Conservation (phyloP, 495 filamentous ascomycete species). For the Filosporella fistucella region DNA sequence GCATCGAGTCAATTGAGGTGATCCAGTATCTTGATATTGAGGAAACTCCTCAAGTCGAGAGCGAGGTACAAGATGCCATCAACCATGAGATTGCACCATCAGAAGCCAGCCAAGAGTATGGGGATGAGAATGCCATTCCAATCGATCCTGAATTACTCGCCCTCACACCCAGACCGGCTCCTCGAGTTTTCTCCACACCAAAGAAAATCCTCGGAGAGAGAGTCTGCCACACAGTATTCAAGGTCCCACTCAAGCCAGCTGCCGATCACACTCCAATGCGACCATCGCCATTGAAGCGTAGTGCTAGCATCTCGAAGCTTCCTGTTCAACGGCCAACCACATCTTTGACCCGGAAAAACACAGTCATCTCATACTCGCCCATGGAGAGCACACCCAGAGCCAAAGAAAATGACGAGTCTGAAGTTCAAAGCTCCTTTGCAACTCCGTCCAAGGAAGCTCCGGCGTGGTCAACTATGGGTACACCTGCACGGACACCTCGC, state of each 20-base stretch:
- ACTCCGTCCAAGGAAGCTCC: conserved; percentile 15
- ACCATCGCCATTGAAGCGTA: conserved; percentile 21
- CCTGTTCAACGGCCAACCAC: conserved; percentile 27
- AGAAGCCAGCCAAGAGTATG: conserved; percentile 58
- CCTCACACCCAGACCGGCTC: not conserved
- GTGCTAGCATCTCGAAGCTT: conserved; percentile 46
- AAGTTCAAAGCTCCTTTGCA: conserved; percentile 13
- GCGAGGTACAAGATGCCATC: not conserved
- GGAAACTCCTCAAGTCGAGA: conserved; percentile 13
- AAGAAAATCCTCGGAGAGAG: conserved; percentile 24
- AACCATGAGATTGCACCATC: conserved; percentile 31
- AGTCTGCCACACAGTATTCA: conserved; percentile 66
- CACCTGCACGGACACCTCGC: conserved; percentile 50
- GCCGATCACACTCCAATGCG: conserved; percentile 42
- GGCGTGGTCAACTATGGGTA: conserved; percentile 45
- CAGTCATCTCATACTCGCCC: conserved; percentile 39
- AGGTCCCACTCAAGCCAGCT: conserved; percentile 69
- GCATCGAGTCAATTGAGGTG: too few relatives aligned
- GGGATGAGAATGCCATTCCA: conserved; percentile 55
- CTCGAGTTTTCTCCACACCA: conserved; percentile 12
- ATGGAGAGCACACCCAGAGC: conserved; percentile 26
- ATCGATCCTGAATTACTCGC: conserved; percentile 42
- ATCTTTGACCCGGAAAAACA: conserved; percentile 31
- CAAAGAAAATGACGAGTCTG: not conserved
- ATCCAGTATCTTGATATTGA: conserved; percentile 5